Conservation (phyloP, 169 alveolate genomes). For the Plasmodium sp. region DNA sequence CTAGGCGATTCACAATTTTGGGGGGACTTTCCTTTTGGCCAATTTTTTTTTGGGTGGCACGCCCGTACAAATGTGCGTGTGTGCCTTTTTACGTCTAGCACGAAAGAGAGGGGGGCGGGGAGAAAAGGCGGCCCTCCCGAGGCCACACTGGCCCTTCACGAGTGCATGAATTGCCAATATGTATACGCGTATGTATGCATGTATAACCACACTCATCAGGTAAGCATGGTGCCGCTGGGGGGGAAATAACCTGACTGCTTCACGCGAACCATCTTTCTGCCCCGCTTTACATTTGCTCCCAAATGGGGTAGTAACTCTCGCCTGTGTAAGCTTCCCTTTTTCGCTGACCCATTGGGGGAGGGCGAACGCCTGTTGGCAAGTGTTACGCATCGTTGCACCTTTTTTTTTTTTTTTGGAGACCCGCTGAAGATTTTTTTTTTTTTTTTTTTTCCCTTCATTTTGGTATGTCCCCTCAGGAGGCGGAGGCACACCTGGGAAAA, state of each 20-base stretch:
- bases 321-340: background rate
- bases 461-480: background rate
- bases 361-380: background rate
- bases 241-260: background rate
- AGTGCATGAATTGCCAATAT: background rate
- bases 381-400: background rate
- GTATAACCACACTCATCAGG: background rate
- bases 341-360: background rate
- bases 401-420: background rate
- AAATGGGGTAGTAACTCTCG: background rate
- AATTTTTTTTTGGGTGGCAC: background rate
- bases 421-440: background rate
- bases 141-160: background rate
- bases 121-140: background rate
- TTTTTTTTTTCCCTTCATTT: background rate
- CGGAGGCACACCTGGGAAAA: background rate
- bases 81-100: background rate
- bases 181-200: background rate
- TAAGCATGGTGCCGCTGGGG: background rate
- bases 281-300: background rate
- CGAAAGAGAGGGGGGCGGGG: background rate
- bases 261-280: background rate
- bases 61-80: background rate
- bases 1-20: background rate
- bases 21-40: background rate